A percentile compares a stretch with the other conserved stretches of the same genome.
These are phyloP conservation scores for Talaromyces funiculosus DNA, from an alignment of 2,329 filamentous ascomycete genomes.

Conservation along the genomic window DNA sequence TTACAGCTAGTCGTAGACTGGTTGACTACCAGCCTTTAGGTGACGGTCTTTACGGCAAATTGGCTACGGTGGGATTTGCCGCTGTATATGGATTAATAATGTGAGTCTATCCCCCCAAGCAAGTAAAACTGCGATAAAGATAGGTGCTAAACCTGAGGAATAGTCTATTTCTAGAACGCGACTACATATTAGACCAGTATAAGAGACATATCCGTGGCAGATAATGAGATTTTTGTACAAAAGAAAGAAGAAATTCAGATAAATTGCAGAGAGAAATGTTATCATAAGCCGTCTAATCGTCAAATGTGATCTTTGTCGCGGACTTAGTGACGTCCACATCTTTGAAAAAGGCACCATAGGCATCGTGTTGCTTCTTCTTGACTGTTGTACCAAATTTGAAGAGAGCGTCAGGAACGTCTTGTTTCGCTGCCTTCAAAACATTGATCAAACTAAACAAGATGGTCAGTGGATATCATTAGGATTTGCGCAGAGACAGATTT, in stretches of 20 bases:
- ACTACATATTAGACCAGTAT: conserved; percentile 24
- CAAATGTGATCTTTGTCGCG: conserved; percentile 89
- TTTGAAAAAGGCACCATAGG: conserved; percentile 94
- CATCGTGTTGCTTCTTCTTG: conserved; percentile 96
- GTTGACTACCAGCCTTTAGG: conserved; percentile 18
- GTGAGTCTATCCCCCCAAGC: conserved; percentile 47
- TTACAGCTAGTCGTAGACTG: conserved; percentile 42
- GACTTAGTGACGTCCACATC: conserved; percentile 78
- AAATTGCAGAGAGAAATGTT: conserved; percentile 22
- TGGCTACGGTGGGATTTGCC: conserved; percentile 48
- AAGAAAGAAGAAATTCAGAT: background rate
- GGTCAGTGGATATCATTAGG: conserved; percentile 15
- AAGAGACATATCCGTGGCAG: conserved; percentile 3
- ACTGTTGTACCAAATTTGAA: conserved; percentile 96
- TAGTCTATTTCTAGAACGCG: conserved; percentile 34
- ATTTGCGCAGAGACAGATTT: background rate
- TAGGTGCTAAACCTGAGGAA: conserved; percentile 16
- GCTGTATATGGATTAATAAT: conserved; percentile 51
- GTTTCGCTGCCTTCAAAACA: conserved; percentile 86
- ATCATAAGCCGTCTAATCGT: conserved; percentile 40
- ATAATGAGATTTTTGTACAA: background rate
- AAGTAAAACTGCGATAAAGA: background rate
- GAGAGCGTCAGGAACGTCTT: conserved; percentile 81
- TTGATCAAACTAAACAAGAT: conserved; percentile 67
- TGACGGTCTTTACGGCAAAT: conserved; percentile 22